Evolutionary conservation across 352 stramenopile species (phyloP), one percentile per base, ranked within the genome.

Genomic region (Globisporangium alternatum): DNA sequence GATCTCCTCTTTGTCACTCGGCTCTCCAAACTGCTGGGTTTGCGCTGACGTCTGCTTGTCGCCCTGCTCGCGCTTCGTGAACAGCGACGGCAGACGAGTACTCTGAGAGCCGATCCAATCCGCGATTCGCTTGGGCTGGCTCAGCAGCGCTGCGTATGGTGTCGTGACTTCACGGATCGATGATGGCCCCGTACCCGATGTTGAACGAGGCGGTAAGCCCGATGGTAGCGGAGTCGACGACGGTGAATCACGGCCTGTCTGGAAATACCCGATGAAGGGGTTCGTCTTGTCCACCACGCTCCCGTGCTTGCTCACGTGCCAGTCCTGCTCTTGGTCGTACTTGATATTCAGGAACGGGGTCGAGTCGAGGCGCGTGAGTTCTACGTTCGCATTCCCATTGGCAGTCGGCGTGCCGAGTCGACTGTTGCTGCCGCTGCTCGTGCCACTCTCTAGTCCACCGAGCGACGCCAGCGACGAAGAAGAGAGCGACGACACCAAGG

Each of bases 221-320:
- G 57, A 41, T 43, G 43, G 43, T 8, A 43, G 17, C 13, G 35
- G 37, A 7, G 17, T 47, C 35, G 54, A 10, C 13, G 63, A 48
- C n/a, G 55, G 28, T 30, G 30, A 17, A 54, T 58, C 35, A 22
- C 47, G 17, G n/a, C 71, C 76, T 44, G 71, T 88, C 61, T 94
- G 81, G 64, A 95, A 95, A 60, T 93, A 95, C 37, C 86, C 86
- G 61, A 95, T 91, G 65, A 95, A 95, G 22, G 86, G 86, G 58
- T 95, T 95, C 41, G 75, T 91, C 76, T 95, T 95, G 76, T 94
- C 81, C 17, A 94, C 83, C 17, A 75, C 76, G 19, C 68, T 80
- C 10, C 74, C 75, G 44, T 81, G 70, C 54, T 78, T 85, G 47
- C 64, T 68, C 10, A 72, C 41, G 17, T 87, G 68, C 44, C 66